Conservation (phyloP, 2,329 filamentous ascomycete genomes). For the Neurospora crassa region DNA sequence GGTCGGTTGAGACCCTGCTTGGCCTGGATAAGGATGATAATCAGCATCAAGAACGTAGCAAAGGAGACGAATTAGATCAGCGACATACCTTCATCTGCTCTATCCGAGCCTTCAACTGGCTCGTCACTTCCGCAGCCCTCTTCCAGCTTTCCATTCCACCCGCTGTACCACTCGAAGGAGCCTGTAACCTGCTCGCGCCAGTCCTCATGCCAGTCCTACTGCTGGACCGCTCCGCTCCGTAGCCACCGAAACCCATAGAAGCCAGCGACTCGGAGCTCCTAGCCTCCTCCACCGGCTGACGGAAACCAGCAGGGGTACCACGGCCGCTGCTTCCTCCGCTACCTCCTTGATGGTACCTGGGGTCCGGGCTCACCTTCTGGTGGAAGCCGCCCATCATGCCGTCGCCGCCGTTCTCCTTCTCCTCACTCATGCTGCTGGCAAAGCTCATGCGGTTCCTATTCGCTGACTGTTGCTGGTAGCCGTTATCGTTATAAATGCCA, state of each 20-base stretch:
- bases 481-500: conserved; percentile 48
- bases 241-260: conserved; percentile 14
- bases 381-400: neutral
- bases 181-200: conserved; percentile 8
- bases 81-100: conserved; percentile 82
- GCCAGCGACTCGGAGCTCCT: conserved; percentile 20
- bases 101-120: conserved; percentile 92
- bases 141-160: conserved; percentile 83
- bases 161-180: conserved; percentile 5
- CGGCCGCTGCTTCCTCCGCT: conserved; percentile 44
- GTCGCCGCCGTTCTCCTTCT: conserved; percentile 59
- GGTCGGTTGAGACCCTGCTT: conserved; percentile 41
- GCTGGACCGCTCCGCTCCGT: conserved; percentile 6
- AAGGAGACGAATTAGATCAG: neutral
- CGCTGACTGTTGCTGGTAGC: conserved; percentile 21
- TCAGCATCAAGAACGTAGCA: conserved; percentile 3
- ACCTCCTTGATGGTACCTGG: conserved; percentile 34
- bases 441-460: conserved; percentile 49
- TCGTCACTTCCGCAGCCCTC: conserved; percentile 92
- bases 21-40: conserved; percentile 27
- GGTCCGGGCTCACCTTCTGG: conserved; percentile 47
- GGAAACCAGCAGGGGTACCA: conserved; percentile 49
- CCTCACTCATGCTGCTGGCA: conserved; percentile 58
- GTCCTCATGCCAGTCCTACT: conserved; percentile 2
- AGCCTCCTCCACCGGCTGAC: conserved; percentile 25